Percentiles rank a stretch among this genome's conserved stretches.
Conservation (phyloP, 768 basidiomycete genomes). For the Termitomyces sp. region DNA sequence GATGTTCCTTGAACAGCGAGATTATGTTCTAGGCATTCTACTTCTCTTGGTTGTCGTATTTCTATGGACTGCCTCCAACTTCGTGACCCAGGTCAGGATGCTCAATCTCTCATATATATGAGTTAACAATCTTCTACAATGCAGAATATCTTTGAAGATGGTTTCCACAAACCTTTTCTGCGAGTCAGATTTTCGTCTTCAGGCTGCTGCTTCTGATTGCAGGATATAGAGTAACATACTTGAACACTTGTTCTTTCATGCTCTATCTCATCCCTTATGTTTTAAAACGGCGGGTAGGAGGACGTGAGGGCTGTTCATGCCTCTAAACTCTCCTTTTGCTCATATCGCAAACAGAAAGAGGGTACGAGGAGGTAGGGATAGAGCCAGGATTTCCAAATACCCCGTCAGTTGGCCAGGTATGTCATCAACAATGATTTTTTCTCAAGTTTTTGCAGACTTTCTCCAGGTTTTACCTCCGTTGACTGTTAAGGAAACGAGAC, state of each 20-base stretch:
- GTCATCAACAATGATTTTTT: neutral
- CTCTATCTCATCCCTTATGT: conserved; percentile 65
- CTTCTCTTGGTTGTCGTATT: conserved; percentile 72
- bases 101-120: neutral
- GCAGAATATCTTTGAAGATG: conserved; percentile 48
- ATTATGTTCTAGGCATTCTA: conserved; percentile 53
- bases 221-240: conserved; percentile 69
- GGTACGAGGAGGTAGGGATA: conserved; percentile 21
- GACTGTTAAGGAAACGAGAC: conserved; percentile 64
- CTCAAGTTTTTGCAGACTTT: neutral
- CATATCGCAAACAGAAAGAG: conserved; percentile 5
- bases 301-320: conserved; percentile 2
- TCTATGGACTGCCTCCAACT: conserved; percentile 87
- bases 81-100: conserved; percentile 67
- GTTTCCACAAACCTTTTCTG: conserved; percentile 91
- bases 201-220: neutral
- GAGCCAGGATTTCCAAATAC: conserved; percentile 11
- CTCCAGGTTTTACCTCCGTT: conserved; percentile 30
- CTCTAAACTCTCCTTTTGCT: neutral
- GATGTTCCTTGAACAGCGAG: conserved; percentile 18
- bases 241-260: conserved; percentile 86
- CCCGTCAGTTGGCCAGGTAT: neutral
- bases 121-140: neutral
- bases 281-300: conserved; percentile 10
- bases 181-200: conserved; percentile 15